phyloP scores from a whole-genome alignment of 352 stramenopile genomes.

The Phytophthora podocarpi region DNA sequence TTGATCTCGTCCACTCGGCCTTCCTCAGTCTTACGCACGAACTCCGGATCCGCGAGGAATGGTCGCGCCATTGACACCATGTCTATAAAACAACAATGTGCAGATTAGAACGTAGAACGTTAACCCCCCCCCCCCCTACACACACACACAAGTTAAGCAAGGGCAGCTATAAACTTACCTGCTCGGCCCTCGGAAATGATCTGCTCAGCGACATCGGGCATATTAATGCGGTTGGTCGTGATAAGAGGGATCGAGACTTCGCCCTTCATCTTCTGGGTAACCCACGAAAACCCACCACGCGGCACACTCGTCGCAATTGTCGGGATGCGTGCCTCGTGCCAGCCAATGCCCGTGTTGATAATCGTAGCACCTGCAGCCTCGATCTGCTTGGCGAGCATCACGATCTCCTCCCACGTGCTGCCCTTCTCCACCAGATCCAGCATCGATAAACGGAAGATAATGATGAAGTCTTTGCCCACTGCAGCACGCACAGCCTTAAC shows the following conservation, averaged over 20 bases:
- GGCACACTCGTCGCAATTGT: constrained; percentile 97
- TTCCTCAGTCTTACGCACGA: constrained; percentile 93
- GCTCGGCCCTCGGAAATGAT: constrained; percentile 89
- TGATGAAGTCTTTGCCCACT: constrained; percentile 95
- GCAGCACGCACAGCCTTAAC: constrained; percentile 90
- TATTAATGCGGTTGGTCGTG: constrained; percentile 98
- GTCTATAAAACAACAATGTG: constrained; percentile 32
- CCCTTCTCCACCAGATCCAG: constrained; percentile 96
- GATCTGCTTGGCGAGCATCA: constrained; percentile 91
- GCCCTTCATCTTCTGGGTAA: constrained; percentile 92
- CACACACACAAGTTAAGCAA: not conserved
- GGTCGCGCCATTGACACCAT: constrained; percentile 91
- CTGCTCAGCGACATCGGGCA: constrained; percentile 88
- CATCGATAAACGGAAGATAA: constrained; percentile 97
- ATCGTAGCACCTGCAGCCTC: constrained; percentile 94
- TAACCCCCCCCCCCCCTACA: no score
- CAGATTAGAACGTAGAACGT: not conserved
- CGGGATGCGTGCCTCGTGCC: constrained; percentile 97
- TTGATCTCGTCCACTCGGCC: constrained; percentile 95
- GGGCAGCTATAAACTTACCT: constrained; percentile 12
- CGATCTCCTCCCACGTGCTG: constrained; percentile 87
- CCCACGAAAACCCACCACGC: constrained; percentile 93
- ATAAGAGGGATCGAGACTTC: constrained; percentile 93
- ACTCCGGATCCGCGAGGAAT: constrained; percentile 95
- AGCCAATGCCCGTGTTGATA: constrained; percentile 99